phyloP scores from a whole-genome alignment of 2,329 filamentous ascomycete species.

The Fusarium zealandicum region DNA sequence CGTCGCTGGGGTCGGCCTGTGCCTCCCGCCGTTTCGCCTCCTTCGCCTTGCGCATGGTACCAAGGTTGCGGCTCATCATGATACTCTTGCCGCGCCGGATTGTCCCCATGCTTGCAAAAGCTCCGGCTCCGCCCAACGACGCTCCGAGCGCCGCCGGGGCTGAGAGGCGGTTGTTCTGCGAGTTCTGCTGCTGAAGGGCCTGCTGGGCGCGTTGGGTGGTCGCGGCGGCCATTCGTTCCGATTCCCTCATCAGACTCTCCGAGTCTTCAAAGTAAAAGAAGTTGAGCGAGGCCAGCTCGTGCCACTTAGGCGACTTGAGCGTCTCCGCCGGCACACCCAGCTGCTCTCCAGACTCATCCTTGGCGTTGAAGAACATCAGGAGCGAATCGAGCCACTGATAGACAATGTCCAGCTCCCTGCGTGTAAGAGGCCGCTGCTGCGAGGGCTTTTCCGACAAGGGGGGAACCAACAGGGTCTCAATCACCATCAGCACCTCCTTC shows the following conservation, averaged over 20 bases:
- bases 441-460: slow-evolving; percentile 95
- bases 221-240: slow-evolving; percentile 91
- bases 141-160: slow-evolving; percentile 62
- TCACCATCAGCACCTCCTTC: slow-evolving; percentile 95
- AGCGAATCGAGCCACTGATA: slow-evolving; percentile 93
- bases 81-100: slow-evolving; percentile 78
- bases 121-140: slow-evolving; percentile 45
- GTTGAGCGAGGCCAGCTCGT: slow-evolving; percentile 93
- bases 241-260: slow-evolving; percentile 91
- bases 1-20: slow-evolving; percentile 94
- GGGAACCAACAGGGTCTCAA: slow-evolving; percentile 89
- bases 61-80: slow-evolving; percentile 92
- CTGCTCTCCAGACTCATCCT: slow-evolving; percentile 82
- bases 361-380: slow-evolving; percentile 93
- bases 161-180: slow-evolving; percentile 70
- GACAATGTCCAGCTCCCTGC: slow-evolving; percentile 91
- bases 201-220: slow-evolving; percentile 78
- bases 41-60: slow-evolving; percentile 95
- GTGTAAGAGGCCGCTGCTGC: slow-evolving; percentile 79
- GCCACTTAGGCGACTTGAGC: slow-evolving; percentile 96
- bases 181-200: slow-evolving; percentile 61
- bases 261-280: slow-evolving; percentile 98
- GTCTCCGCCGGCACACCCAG: slow-evolving; percentile 90
- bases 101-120: slow-evolving; percentile 72
- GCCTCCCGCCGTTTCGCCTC: slow-evolving; percentile 95